Percentiles rank a stretch among this genome's conserved stretches.
phyloP scores from a whole-genome alignment of 2,329 filamentous ascomycete genomes.

The Neonectria magnoliae region DNA sequence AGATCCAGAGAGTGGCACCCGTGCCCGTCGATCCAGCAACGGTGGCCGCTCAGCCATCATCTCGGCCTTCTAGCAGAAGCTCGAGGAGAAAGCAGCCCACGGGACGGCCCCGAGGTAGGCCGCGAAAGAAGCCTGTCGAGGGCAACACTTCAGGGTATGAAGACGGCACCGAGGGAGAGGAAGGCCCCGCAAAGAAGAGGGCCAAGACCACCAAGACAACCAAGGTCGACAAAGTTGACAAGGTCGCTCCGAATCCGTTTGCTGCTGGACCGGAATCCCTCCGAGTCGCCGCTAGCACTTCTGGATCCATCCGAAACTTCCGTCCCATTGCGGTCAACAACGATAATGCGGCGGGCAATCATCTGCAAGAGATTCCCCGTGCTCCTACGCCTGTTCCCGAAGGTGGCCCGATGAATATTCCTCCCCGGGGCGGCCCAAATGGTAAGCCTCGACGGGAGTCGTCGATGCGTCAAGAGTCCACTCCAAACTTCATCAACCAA shows the following conservation, averaged over 20 bases:
- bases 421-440: slow-evolving; percentile 45
- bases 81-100: slow-evolving; percentile 61
- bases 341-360: slow-evolving; percentile 55
- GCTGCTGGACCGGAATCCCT: slow-evolving; percentile 81
- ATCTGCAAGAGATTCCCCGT: slow-evolving; percentile 77
- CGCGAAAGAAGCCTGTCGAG: slow-evolving; percentile 63
- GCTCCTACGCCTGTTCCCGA: slow-evolving; percentile 80
- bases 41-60: slow-evolving; percentile 48
- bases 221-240: slow-evolving; percentile 75
- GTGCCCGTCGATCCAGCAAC: slow-evolving; percentile 42
- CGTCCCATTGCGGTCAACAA: slow-evolving; percentile 72
- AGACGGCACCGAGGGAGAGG: slow-evolving; percentile 69
- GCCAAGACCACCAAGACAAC: slow-evolving; percentile 71
- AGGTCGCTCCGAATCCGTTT: slow-evolving; percentile 77
- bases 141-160: slow-evolving; percentile 82
- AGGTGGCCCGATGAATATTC: slow-evolving; percentile 42
- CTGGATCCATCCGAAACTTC: slow-evolving; percentile 86
- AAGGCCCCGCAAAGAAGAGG: slow-evolving; percentile 71
- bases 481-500: slow-evolving; percentile 57
- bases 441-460: slow-evolving; percentile 68
- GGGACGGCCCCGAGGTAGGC: slow-evolving; percentile 65
- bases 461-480: slow-evolving; percentile 61
- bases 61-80: slow-evolving; percentile 69
- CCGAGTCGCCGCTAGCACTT: slow-evolving; percentile 89
- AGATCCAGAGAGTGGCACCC: slow-evolving; percentile 50